Evolutionary conservation across 306 rosid species (phyloP).

Genomic region (Trifolium pratense): DNA sequence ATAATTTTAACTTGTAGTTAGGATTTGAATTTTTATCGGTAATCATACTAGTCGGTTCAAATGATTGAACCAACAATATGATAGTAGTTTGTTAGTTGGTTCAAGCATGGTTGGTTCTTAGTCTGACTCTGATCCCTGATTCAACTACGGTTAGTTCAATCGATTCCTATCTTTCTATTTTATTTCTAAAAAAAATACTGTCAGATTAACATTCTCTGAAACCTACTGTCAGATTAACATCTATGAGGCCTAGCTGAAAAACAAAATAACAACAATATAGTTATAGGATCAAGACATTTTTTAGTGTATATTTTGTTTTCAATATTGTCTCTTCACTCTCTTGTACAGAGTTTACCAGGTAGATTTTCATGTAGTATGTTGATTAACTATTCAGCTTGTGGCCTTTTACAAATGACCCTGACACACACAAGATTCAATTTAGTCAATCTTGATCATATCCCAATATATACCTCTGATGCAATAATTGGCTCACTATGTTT

Average conservation of each 20-base stretch:
- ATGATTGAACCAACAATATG: too few relatives aligned
- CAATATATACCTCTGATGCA: slow-evolving; percentile 39
- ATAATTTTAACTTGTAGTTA: background rate
- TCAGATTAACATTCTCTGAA: too few relatives aligned
- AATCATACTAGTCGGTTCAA: background rate
- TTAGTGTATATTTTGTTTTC: too few relatives aligned
- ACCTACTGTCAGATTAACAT: background rate
- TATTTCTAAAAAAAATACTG: too few relatives aligned
- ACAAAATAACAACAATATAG: background rate
- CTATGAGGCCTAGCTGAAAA: background rate
- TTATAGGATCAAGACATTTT: background rate
- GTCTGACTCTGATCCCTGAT: too few relatives aligned
- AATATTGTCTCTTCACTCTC: background rate
- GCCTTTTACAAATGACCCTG: background rate
- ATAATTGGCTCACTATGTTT: background rate
- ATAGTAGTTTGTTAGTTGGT: too few relatives aligned
- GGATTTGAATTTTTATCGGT: background rate
- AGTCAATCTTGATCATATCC: slow-evolving; percentile 44
- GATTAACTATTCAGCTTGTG: slow-evolving; percentile 26
- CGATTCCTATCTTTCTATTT: too few relatives aligned
- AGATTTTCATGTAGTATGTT: slow-evolving; percentile 30
- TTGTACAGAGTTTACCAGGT: slow-evolving; percentile 38
- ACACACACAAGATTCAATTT: slow-evolving; percentile 35
- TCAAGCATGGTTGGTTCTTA: too few relatives aligned
- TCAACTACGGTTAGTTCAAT: too few relatives aligned